Evolutionary conservation across 257 asterid genomes (phyloP).

Genomic region (Solanum habrochaites): DNA sequence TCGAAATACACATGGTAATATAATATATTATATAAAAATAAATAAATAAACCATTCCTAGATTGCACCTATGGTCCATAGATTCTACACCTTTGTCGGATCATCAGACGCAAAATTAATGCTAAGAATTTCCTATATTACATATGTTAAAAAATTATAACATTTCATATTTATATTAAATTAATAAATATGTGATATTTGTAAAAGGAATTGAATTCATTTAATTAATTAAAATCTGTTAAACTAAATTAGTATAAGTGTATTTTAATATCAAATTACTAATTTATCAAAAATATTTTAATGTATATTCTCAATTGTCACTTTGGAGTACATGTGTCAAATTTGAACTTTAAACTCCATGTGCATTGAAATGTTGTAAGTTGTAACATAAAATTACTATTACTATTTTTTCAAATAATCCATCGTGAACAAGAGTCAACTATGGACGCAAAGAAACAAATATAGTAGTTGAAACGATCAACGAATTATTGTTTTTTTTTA

Average conservation of each 20-base stretch:
- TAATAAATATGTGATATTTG: not conserved
- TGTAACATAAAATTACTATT: not conserved
- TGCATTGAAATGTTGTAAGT: not conserved
- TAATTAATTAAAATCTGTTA: not conserved
- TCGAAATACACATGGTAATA: not conserved
- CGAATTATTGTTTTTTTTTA: not conserved
- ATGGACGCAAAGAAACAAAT: not conserved
- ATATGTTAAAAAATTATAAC: not conserved
- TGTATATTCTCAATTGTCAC: not conserved
- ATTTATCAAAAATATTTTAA: not conserved
- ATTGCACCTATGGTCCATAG: not conserved
- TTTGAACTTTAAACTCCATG: not conserved
- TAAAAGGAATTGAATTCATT: not conserved
- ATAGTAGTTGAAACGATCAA: not conserved
- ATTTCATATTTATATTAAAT: not conserved
- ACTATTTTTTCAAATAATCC: not conserved
- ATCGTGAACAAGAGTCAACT: not conserved
- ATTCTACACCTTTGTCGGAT: not conserved
- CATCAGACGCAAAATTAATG: not conserved
- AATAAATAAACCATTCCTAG: not conserved
- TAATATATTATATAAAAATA: not conserved
- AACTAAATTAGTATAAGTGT: not conserved
- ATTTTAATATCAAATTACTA: not conserved
- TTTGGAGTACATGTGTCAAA: not conserved
- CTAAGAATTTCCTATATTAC: not conserved